phyloP scores from a whole-genome alignment of 129 eudicot species.

The Logfia minima region DNA sequence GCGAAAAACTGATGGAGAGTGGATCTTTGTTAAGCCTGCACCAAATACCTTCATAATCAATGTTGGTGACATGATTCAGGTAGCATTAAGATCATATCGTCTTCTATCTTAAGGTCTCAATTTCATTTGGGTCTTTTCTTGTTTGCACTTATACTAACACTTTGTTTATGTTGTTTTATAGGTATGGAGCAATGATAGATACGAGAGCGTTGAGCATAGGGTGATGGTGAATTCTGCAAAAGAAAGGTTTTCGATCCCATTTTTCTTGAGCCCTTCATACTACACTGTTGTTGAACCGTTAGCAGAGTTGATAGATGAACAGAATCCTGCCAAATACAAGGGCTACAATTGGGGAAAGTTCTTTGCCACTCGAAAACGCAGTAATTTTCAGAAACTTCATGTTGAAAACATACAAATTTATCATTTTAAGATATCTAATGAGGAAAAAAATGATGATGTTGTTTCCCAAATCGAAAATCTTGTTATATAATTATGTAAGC shows the following conservation, averaged over 20 bases:
- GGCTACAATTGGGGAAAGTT: slow-evolving; percentile 72
- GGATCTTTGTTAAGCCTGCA: slow-evolving; percentile 63
- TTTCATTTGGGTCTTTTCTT: not conserved
- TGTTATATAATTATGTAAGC: not conserved
- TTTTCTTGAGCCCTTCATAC: slow-evolving; percentile 60
- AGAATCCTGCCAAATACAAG: slow-evolving; percentile 53
- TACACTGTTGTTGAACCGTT: slow-evolving; percentile 26
- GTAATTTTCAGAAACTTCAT: slow-evolving; percentile 66
- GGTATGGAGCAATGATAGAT: slow-evolving; percentile 68
- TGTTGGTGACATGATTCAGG: slow-evolving; percentile 71
- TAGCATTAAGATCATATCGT: not conserved
- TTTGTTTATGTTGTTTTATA: not conserved
- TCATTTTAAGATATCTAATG: slow-evolving; percentile 42
- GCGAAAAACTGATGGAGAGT: slow-evolving; percentile 59
- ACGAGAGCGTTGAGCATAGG: slow-evolving; percentile 82
- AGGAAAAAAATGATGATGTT: slow-evolving; percentile 10
- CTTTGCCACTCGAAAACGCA: slow-evolving; percentile 41
- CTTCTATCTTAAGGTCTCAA: not conserved
- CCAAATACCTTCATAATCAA: slow-evolving; percentile 56
- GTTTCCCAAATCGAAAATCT: not conserved
- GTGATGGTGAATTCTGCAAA: slow-evolving; percentile 54
- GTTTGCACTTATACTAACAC: not conserved
- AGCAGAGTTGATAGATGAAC: slow-evolving; percentile 43
- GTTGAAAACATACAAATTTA: slow-evolving; percentile 61
- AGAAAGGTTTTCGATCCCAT: slow-evolving; percentile 75